Evolutionary conservation across 257 asterid genomes (phyloP), one percentile per base, ranked within the genome.

Genomic region (Solanum sitiens): DNA sequence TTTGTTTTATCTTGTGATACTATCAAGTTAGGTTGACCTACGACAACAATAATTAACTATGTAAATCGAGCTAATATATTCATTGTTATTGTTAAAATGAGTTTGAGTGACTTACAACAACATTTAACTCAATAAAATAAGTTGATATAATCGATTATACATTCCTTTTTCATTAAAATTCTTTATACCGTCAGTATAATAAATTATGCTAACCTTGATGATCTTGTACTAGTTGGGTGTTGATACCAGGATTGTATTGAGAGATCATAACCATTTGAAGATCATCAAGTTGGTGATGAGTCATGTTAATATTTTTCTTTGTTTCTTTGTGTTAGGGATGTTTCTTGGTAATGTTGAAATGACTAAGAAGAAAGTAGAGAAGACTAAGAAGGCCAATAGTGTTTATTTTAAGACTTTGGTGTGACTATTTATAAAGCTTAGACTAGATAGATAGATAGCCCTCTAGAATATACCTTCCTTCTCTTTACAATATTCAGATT

Each of bases 181-280:
- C 21, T 14, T 50, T 50, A 50, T 50, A 50, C 8, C 1, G 8
- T 50, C 8, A 50, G 59, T 50, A 15, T 50, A 50, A 50, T 50
- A 5, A 70, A 9, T 5, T 25, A 3, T 37, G 5, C 45, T 73
- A n/a, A 91, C 92, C 93, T 90, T 84, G 91, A 86, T 91, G 91
- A 87, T 90, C 87, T 20, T 92, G 93, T 59, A 88, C 79, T 23
- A 89, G 42, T 33, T 91, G 93, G 71, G 50, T 53, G 88, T 83
- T 89, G 20, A 87, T 88, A 25, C 80, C 92, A 23, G 92, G 90
- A 87, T 91, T 77, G 88, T 93, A 93, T 88, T 93, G 93, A 42
- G 96, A 94, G 47, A 92, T 53, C 63, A 53, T 91, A 20, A 82
- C 75, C 94, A 91, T 88, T 87, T 91, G 93, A 77, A 92, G 74